phyloP scores from a whole-genome alignment of 2,329 filamentous ascomycete species.

The Phoma sp. region DNA sequence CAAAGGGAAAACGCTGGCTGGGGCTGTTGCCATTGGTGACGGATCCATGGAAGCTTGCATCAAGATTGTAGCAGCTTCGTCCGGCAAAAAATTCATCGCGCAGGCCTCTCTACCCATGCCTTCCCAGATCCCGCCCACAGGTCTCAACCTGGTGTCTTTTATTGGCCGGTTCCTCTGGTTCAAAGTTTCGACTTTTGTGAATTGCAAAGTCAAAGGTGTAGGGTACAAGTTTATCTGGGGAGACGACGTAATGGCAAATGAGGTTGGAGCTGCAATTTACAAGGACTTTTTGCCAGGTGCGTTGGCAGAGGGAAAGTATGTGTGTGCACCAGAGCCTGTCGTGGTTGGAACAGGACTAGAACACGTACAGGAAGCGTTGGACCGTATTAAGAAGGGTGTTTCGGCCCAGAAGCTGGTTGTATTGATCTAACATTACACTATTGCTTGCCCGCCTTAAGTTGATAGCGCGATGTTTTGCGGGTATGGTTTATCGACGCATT shows the following conservation, averaged over 20 bases:
- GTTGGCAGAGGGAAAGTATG: slow-evolving; percentile 15
- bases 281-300: slow-evolving; percentile 20
- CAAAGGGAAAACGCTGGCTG: slow-evolving; percentile 43
- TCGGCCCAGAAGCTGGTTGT: slow-evolving; percentile 10
- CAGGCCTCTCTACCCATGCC: slow-evolving; percentile 13
- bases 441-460: not conserved
- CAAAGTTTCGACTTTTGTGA: slow-evolving; percentile 15
- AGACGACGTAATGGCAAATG: slow-evolving; percentile 7
- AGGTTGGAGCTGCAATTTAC: slow-evolving; percentile 6
- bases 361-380: slow-evolving; percentile 25
- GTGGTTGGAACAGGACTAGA: slow-evolving; percentile 28
- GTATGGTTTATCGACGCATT: too few species aligned
- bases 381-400: slow-evolving; percentile 13
- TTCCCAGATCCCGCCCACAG: slow-evolving; percentile 9
- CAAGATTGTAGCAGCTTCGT: slow-evolving; percentile 12
- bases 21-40: slow-evolving; percentile 43
- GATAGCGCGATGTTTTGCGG: not conserved
- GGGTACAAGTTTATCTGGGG: slow-evolving; percentile 17
- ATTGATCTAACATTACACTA: not conserved
- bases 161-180: slow-evolving; percentile 13
- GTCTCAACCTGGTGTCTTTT: slow-evolving; percentile 8
- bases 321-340: slow-evolving; percentile 19
- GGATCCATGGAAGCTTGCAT: slow-evolving; percentile 21
- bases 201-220: slow-evolving; percentile 18
- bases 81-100: slow-evolving; percentile 20